phyloP scores from a whole-genome alignment of 1,139 yeast genomes.

The Pichia norvegensis region DNA sequence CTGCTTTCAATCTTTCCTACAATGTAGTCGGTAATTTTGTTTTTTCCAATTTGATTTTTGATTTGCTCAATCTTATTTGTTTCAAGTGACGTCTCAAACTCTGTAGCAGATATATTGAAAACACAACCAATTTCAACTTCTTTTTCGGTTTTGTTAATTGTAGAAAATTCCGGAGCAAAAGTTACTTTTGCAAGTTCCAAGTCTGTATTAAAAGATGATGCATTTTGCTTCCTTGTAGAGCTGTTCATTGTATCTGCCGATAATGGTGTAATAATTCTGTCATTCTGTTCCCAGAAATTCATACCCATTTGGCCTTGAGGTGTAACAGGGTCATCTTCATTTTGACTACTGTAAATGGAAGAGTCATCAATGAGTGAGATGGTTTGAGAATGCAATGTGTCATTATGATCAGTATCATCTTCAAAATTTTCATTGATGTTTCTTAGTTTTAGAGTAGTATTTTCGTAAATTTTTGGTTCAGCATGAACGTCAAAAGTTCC shows the following conservation, averaged over 20 bases:
- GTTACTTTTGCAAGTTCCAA: slow-evolving; percentile 12
- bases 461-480: too few species aligned
- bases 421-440: not conserved
- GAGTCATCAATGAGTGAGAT: not conserved
- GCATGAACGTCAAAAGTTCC: not conserved
- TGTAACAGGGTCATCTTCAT: slow-evolving; percentile 12
- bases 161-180: slow-evolving; percentile 15
- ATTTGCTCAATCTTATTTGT: slow-evolving; percentile 16
- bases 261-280: not conserved
- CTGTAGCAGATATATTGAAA: slow-evolving; percentile 20
- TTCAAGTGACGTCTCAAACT: slow-evolving; percentile 20
- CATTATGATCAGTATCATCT: not conserved
- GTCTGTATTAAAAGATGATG: slow-evolving; percentile 1
- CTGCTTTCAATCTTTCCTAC: slow-evolving; percentile 16
- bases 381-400: not conserved
- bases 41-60: slow-evolving; percentile 16
- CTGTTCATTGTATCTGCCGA: not conserved
- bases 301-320: slow-evolving; percentile 18
- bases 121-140: slow-evolving; percentile 18
- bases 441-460: not conserved
- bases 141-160: slow-evolving; percentile 2
- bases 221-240: not conserved
- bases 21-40: slow-evolving; percentile 18
- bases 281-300: slow-evolving; percentile 14
- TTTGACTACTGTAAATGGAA: not conserved